Conservation (phyloP, 179 eudicot species). For the Actinidia arguta region DNA sequence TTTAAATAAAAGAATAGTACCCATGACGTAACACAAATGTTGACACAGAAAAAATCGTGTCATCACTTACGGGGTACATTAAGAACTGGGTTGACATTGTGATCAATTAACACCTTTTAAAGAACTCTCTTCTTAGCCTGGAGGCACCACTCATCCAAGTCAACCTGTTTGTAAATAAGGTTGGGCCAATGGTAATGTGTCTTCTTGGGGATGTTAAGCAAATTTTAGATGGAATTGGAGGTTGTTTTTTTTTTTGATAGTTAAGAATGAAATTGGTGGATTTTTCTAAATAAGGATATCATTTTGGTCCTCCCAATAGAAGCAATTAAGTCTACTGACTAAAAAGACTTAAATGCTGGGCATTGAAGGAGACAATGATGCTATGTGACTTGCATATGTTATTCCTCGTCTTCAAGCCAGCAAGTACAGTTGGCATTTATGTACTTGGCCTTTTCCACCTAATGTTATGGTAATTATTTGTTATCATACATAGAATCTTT, state of each 20-base stretch:
- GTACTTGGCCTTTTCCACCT: not conserved
- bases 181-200: not conserved
- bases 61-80: not conserved
- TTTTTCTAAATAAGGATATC: not conserved
- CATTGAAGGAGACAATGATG: not conserved
- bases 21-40: not conserved
- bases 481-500: no score
- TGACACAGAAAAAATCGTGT: no score
- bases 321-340: not conserved
- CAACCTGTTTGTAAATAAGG: not conserved
- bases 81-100: not conserved
- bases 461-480: no score
- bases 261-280: no score
- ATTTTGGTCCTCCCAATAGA: slow-evolving; percentile 5
- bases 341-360: not conserved
- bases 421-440: not conserved
- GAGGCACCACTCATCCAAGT: not conserved
- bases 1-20: not conserved
- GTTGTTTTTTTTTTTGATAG: no score
- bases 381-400: not conserved
- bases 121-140: not conserved
- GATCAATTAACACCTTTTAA: not conserved
- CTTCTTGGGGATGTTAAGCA: not conserved
- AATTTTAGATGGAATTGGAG: not conserved
- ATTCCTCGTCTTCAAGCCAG: not conserved